Evolutionary conservation across 2,329 filamentous ascomycete species (phyloP), one percentile per base, ranked within the genome.

Genomic region (Didymella keratinophila): DNA sequence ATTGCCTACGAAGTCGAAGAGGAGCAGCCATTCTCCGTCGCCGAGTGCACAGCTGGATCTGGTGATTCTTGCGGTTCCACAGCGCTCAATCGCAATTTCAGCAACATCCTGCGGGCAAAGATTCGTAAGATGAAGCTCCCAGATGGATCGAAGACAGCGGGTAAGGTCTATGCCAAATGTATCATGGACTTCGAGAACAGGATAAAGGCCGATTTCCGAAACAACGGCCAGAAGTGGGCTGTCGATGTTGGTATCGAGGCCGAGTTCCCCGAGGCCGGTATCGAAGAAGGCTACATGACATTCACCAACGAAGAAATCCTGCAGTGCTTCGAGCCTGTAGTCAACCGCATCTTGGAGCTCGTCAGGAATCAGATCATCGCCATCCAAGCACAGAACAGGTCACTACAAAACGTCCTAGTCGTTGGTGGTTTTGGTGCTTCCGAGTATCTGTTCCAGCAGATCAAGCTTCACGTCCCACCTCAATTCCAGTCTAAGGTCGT

Each of bases 121-220:
- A 98, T 99, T 71, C 87, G 94, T 68, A 98, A 98, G 84, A 98
- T 98, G 95, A 98, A 98, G 81, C 84, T 99, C 44, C 93, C 95
- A 1, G 94, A 98, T 74, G 94, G 93, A 45, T 97, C 94, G 68
- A 96, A 94, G 81, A 98, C 93, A 2, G 94, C 95, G n/a, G 94
- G 94, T 42, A 93, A 94, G 78, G 95, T 99, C 53, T 98, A 98
- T 78, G 94, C 94, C 67, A 98, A 98, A 82, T 98, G 94, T 78
- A 98, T 99, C 79, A 98, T 98, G 94, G 95, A 99, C 80, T 99
- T 99, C 72, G 95, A 99, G 83, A 98, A 98, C 86, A 86, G 95
- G 78, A 97, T 99, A 86, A 99, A 99, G 84, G 95, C 95, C 48
- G 95, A 98, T 78, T 99, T 99, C 89, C 88, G 95, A 65, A 98